These are phyloP conservation scores for Kwoniella sp. DNA, from an alignment of 768 basidiomycete genomes.

Conservation along the genomic window DNA sequence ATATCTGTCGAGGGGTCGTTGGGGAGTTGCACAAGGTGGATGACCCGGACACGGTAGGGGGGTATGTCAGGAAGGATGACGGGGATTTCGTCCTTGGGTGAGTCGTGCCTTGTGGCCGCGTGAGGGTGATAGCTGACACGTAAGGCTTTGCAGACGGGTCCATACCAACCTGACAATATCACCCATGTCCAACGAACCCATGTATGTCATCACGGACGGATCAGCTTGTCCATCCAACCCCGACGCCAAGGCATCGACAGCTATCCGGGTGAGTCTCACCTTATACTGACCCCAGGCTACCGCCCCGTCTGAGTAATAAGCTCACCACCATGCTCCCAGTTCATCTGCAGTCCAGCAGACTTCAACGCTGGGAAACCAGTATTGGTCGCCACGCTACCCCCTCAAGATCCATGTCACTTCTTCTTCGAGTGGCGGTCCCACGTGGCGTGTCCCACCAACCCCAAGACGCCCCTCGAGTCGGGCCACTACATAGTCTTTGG, in stretches of 20 bases:
- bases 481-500: constrained; percentile 59
- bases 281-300: neutral
- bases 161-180: constrained; percentile 63
- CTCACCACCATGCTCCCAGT: constrained; percentile 49
- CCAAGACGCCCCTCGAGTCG: constrained; percentile 52
- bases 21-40: constrained; percentile 44
- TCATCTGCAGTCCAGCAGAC: constrained; percentile 68
- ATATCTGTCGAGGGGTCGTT: constrained; percentile 45
- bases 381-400: constrained; percentile 65
- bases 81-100: constrained; percentile 48
- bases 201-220: constrained; percentile 61
- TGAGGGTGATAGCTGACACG: neutral
- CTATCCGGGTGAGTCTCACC: constrained; percentile 52
- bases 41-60: constrained; percentile 40
- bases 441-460: constrained; percentile 71
- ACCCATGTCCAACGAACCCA: constrained; percentile 55
- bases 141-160: constrained; percentile 52
- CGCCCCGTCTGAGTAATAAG: neutral
- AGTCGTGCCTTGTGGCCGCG: constrained; percentile 6
- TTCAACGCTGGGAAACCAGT: constrained; percentile 57
- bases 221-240: constrained; percentile 60
- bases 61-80: constrained; percentile 26
- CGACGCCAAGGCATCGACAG: constrained; percentile 59
- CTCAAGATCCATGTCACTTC: constrained; percentile 61
- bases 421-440: constrained; percentile 79